Evolutionary conservation across 169 alveolate species (phyloP), one percentile per base, ranked within the genome.

Genomic region (Plasmodium gaboni): DNA sequence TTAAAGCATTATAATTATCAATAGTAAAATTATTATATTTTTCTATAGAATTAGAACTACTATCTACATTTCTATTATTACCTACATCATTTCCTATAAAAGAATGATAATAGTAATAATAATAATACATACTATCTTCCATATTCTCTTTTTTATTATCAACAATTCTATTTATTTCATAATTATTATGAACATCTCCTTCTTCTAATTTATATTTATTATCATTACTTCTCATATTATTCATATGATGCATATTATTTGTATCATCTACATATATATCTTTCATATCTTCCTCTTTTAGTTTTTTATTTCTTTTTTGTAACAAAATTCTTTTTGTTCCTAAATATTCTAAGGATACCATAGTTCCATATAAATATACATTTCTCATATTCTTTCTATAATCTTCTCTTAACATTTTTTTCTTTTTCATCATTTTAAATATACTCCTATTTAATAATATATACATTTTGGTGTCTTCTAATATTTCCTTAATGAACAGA

Each of bases 1-100:
- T 55, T 12, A 68, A 50, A 26, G 73, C 2, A 60, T 67, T 83
- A 28, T 83, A 83, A 57, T 83, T 83, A 55, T 83, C 69, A 24
- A 83, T 69, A 13, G 32, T 50, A 61, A 83, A 68, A 60, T 83
- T 28, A 17, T 83, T 68, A 53, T 83, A 83, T 68, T 67, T 67
- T 68, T 83, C 91, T 50, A 48, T 12, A n/a, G 85, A 68, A 17
- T 83, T 83, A 12, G 55, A 44, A 48, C 73, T 51, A 48, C 59
- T 51, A 38, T 83, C 83, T 38, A 55, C 13, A 22, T 83, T 83
- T 68, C 42, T 83, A 68, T 48, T 83, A 46, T 83, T 22, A 15
- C 46, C 9, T 12, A 48, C 24, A 24, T 0, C 32, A 48, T 76
- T 42, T 65, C 51, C 22, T 64, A 2, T 50, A 78, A 50, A 55